Evolutionary conservation across 2,329 filamentous ascomycete genomes (phyloP).

Genomic region (Gaeumannomyces sp.): DNA sequence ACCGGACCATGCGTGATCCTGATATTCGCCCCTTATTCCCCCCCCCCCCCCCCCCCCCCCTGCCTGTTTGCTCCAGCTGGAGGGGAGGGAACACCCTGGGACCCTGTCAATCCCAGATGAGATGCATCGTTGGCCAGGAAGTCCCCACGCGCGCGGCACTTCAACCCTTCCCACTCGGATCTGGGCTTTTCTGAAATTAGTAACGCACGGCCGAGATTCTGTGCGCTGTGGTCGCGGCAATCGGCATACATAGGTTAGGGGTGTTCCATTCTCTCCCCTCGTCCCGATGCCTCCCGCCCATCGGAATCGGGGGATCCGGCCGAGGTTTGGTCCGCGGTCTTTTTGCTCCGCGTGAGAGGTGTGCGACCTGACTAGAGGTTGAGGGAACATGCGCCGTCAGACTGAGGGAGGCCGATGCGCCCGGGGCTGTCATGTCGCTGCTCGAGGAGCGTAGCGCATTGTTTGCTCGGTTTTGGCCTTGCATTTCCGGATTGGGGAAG

Average conservation of each 20-base stretch:
- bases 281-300: background rate
- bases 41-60: no score
- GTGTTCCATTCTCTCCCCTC: no score
- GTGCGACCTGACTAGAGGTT: background rate
- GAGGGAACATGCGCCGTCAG: background rate
- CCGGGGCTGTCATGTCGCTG: background rate
- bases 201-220: background rate
- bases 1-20: background rate
- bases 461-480: background rate
- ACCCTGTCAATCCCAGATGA: background rate
- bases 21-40: background rate
- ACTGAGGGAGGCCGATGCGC: no score
- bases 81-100: no score
- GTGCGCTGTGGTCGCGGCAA: background rate
- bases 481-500: background rate
- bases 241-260: background rate
- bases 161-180: background rate
- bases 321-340: no score
- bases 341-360: background rate
- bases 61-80: background rate
- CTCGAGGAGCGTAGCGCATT: background rate
- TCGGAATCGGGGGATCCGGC: background rate
- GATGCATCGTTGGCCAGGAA: no score
- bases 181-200: background rate
- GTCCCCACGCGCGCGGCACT: background rate